These are phyloP conservation scores for Selaginella moellendorffii DNA, from an alignment of 75 land plant genomes.

Conservation along the genomic window DNA sequence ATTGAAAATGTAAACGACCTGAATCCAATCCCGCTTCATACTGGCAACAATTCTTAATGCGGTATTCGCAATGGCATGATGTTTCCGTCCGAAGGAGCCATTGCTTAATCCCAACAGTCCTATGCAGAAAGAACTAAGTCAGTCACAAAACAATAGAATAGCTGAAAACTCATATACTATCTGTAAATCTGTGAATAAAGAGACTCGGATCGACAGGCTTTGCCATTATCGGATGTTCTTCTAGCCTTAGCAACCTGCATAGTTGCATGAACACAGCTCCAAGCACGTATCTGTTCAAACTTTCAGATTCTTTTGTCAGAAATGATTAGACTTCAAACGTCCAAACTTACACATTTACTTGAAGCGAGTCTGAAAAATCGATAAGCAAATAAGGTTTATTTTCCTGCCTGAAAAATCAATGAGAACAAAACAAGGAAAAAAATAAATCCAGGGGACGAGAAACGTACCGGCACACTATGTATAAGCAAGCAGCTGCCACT, in stretches of 20 bases:
- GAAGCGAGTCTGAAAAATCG: constrained; percentile 74
- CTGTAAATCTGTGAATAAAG: constrained; percentile 76
- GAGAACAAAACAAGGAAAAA: neutral
- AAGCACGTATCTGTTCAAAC: constrained; percentile 57
- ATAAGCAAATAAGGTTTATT: constrained; percentile 68
- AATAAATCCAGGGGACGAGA: neutral
- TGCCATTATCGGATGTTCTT: constrained; percentile 53
- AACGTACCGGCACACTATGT: constrained; percentile 69
- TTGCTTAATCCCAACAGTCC: constrained; percentile 12
- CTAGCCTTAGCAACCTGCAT: constrained; percentile 52
- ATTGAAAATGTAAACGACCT: constrained; percentile 29
- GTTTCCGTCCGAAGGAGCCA: constrained; percentile 17
- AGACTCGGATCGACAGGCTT: constrained; percentile 91
- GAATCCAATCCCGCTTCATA: constrained; percentile 98
- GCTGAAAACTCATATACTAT: too few relatives aligned
- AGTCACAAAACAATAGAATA: too few relatives aligned
- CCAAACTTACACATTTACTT: constrained; percentile 65
- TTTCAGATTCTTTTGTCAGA: too few relatives aligned
- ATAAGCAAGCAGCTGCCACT: constrained; percentile 84
- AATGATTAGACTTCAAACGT: neutral
- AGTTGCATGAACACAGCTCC: constrained; percentile 97
- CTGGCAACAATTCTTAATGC: constrained; percentile 77
- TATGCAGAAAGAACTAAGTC: neutral
- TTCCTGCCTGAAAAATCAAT: constrained; percentile 52
- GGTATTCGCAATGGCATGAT: constrained; percentile 34